phyloP scores from a whole-genome alignment of 2,329 filamentous ascomycete genomes.

The Fusarium abutilonis region DNA sequence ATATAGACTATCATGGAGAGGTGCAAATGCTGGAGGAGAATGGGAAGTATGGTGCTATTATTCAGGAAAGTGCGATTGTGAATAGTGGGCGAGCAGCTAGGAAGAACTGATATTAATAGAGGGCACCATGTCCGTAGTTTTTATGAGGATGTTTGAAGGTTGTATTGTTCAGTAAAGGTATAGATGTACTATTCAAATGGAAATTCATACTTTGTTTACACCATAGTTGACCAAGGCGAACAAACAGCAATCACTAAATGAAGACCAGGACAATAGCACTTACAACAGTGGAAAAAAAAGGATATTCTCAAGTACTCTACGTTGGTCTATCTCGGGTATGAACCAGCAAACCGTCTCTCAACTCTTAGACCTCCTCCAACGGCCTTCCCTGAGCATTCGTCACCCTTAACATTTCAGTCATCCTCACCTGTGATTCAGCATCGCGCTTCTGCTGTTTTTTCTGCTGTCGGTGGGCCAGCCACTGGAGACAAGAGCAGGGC shows the following conservation, averaged over 20 bases:
- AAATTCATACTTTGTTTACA: too few relatives aligned
- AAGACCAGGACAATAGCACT: background rate
- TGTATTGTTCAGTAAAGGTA: too few relatives aligned
- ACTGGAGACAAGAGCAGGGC: slow-evolving; percentile 19
- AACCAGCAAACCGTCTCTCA: background rate
- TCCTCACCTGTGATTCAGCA: background rate
- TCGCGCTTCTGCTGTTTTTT: background rate
- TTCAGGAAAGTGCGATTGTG: background rate
- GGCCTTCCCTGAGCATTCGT: background rate
- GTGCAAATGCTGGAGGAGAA: background rate
- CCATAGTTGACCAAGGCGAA: background rate
- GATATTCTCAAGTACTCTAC: background rate
- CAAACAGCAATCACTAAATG: background rate
- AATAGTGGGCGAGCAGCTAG: background rate
- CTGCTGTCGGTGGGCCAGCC: slow-evolving; percentile 11
- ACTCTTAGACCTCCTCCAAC: background rate
- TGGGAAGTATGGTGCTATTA: background rate
- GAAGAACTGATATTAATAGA: too few relatives aligned
- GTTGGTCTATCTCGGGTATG: background rate
- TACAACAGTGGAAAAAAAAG: background rate
- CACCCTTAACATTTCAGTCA: background rate
- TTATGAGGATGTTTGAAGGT: too few relatives aligned
- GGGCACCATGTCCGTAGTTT: too few relatives aligned
- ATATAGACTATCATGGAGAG: background rate
- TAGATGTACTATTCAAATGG: too few relatives aligned